Evolutionary conservation across 768 basidiomycete genomes (phyloP), one percentile per base, ranked within the genome.

Genomic region (Crepidotus variabilis): DNA sequence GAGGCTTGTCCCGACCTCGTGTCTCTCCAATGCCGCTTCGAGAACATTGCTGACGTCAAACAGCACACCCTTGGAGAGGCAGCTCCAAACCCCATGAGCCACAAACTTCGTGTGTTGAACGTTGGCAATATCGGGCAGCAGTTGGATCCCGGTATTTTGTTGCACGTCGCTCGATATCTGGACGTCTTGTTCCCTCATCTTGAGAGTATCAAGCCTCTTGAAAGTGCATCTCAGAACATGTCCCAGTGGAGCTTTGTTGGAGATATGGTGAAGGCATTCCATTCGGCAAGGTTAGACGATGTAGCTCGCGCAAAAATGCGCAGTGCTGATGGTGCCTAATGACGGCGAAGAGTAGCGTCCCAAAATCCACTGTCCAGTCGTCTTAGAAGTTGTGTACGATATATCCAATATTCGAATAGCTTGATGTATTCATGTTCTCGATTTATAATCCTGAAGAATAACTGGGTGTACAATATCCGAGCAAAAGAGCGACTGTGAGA

Each of bases 131-230:
- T 7, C 10, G 9, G 24, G 8, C 11, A 47, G 9, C 13, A 46
- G 9, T 2, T 52, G 13, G 46, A 60, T 20, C 18, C 54, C 14
- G 20, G 46, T 3, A n/a, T n/a, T 9, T 47, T 49, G 18, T 45
- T 51, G 2, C 10, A 16, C 9, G 24, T 62, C 32, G 55, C 61
- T 14, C 50, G 55, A 14, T 52, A 62, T 34, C 43, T 62, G 14
- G 24, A 51, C n/a, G 18, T 57, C n/a, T 43, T 62, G 11, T 62
- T 62, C 56, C 61, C 61, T 3, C 2, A 59, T 18, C 55, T 62
- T 18, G 36, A 59, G 33, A 33, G 46, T 4, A 57, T 62, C 28
- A 22, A 45, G 4, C 47, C 52, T 14, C 57, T 50, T n/a, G 39
- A 50, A 7, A 49, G 49, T 7, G 5, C 14, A 43, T 28, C 39